Conservation (phyloP, 164 flowering plant species). For the Nelumbo lutea region DNA sequence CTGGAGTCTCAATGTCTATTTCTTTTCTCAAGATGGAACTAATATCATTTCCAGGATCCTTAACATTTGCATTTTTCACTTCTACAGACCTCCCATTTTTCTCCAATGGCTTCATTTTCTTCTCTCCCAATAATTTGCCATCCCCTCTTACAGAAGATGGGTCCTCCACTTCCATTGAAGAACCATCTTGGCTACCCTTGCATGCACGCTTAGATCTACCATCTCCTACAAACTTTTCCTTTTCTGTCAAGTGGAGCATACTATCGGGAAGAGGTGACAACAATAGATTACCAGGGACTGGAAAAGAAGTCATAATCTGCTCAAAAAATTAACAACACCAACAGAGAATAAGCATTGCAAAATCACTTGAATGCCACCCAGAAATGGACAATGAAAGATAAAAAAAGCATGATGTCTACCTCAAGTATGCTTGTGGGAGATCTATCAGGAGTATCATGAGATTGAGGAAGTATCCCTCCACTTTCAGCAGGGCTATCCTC, state of each 20-base stretch:
- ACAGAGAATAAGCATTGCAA: background rate
- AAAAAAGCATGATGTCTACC: slow-evolving; percentile 30
- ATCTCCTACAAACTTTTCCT: slow-evolving; percentile 17
- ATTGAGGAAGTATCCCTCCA: slow-evolving; percentile 26
- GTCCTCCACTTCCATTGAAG: slow-evolving; percentile 13
- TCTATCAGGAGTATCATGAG: slow-evolving; percentile 28
- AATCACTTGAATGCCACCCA: background rate
- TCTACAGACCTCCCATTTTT: slow-evolving; percentile 20
- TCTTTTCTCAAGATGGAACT: slow-evolving; percentile 23
- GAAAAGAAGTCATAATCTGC: slow-evolving; percentile 69
- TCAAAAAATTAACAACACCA: slow-evolving; percentile 17
- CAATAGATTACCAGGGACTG: slow-evolving; percentile 32
- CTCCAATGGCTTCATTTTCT: slow-evolving; percentile 25
- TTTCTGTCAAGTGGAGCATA: slow-evolving; percentile 36
- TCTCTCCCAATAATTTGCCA: slow-evolving; percentile 20
- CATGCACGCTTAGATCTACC: slow-evolving; percentile 9
- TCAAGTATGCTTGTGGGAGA: slow-evolving; percentile 63
- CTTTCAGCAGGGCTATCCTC: slow-evolving; percentile 45
- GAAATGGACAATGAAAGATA: background rate
- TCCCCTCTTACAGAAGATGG: slow-evolving; percentile 14
- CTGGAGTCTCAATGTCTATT: slow-evolving; percentile 24
- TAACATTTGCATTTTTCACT: slow-evolving; percentile 16
- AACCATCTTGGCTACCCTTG: slow-evolving; percentile 14
- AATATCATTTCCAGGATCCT: slow-evolving; percentile 12
- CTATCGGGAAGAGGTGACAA: slow-evolving; percentile 68